Evolutionary conservation across 768 basidiomycete species (phyloP).

Genomic region (Tulasnella sp.): DNA sequence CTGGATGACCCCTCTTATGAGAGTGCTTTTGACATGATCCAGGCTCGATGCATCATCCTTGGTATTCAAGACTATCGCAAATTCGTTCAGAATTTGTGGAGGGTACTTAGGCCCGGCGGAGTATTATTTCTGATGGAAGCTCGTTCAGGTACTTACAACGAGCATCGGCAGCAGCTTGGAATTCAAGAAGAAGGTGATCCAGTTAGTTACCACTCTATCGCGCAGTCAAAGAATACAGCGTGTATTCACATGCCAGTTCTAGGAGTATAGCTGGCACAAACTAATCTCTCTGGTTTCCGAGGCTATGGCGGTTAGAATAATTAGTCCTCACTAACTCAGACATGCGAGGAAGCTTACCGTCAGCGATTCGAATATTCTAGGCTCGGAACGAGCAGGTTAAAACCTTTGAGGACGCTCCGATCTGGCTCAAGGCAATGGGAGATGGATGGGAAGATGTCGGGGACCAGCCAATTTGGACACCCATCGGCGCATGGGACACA

Average conservation of each 20-base stretch:
- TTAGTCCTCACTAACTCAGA: background rate
- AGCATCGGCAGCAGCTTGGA: background rate
- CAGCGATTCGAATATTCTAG: background rate
- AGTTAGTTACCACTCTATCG: background rate
- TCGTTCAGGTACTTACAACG: background rate
- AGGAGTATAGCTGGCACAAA: background rate
- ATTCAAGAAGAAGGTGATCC: conserved; percentile 11
- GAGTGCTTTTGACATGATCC: conserved; percentile 16
- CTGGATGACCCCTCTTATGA: background rate
- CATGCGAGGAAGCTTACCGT: too few species aligned
- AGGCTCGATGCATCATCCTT: background rate
- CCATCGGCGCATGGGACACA: conserved; percentile 15
- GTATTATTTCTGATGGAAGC: conserved; percentile 7
- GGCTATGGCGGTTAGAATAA: background rate
- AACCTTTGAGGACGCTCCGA: background rate
- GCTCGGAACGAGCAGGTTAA: background rate
- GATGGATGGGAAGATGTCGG: conserved; percentile 3
- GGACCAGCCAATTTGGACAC: background rate
- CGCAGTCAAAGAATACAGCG: too few species aligned
- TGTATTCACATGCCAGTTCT: background rate
- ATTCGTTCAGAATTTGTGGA: background rate
- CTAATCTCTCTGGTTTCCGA: background rate
- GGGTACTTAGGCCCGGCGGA: conserved; percentile 9
- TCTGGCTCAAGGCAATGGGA: conserved; percentile 3
- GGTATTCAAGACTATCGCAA: conserved; percentile 15